Base-by-base conservation (phyloP, 2,329 filamentous ascomycete species). In the Sarocladium brachiariae region DNA sequence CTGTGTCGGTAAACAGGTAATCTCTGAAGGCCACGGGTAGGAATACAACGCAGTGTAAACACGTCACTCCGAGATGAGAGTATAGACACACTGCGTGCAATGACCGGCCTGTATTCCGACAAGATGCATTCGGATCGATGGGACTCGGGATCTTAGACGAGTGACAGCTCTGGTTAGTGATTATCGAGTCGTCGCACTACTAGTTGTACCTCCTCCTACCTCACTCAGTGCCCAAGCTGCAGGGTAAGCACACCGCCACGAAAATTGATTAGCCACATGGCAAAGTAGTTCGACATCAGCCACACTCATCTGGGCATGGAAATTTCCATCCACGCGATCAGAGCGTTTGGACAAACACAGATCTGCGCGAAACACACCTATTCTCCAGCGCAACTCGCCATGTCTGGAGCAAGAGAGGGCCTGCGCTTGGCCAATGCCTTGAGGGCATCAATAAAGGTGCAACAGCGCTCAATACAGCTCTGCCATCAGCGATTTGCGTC, bases 401-500 rank as follows among this genome's bases (percentile, higher is more conserved):
- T 75, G 71, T 63, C 72, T 49, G 66, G 64, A 52, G 59, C 70
- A 57, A 69, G 70, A 51, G 67, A 71, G 55, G 63, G 68, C 51
- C 60, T 62, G 58, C 70, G 70, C 55, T 43, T 65, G 53, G 63
- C 63, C 55, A 61, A 64, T 52, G 57, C 54, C 50, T 50, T 69
- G 52, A 57, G 63, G 39, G 57, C 58, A 50, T 61, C 58, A 50
- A 60, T 62, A 53, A 48, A 67, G 38, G 51, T 56, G 25, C 59
- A 21, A 52, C 52, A 14, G 56, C 58, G 21, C 46, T 58, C 31
- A 62, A 61, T 55, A 56, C 56, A 31, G 64, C 25, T 47, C 7
- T 47, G 43, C 43, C 43, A 16, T n/a, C 43, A 65, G 52, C 67
- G 74, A 63, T 75, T 71, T 59, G 69, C 69, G 52, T 78, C 76